phyloP scores from a whole-genome alignment of 768 basidiomycete species.

The Neoboletus subvelutipes region DNA sequence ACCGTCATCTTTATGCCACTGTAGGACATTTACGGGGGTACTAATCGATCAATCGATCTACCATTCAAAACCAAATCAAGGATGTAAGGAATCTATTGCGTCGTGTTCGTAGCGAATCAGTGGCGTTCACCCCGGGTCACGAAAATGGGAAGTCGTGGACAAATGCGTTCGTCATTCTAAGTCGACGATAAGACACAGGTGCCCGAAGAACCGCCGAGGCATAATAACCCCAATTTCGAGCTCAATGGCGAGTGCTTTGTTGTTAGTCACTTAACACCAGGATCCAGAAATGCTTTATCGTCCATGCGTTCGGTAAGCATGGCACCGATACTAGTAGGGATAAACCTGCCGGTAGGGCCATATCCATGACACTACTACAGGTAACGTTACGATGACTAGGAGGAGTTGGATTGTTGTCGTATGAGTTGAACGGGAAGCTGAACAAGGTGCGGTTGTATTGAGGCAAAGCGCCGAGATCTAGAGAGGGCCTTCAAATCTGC shows the following conservation, averaged over 20 bases:
- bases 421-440: background rate
- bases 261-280: background rate
- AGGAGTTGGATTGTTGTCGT: background rate
- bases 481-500: too few relatives aligned
- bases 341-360: background rate
- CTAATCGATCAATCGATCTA: background rate
- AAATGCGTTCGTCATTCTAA: background rate
- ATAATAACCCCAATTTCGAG: background rate
- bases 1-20: background rate
- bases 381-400: background rate
- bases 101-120: too few relatives aligned
- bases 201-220: background rate
- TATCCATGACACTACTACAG: background rate
- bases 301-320: too few relatives aligned
- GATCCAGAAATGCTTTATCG: background rate
- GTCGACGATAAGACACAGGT: background rate
- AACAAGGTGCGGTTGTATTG: background rate
- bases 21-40: background rate
- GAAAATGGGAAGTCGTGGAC: background rate
- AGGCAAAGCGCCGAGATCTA: too few relatives aligned
- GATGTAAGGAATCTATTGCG: background rate
- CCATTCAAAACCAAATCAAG: background rate
- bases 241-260: too few relatives aligned
- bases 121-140: background rate
- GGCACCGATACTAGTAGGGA: too few relatives aligned